Base-by-base conservation (phyloP, 176 grass and related monocot species). In the Musa beccarii region DNA sequence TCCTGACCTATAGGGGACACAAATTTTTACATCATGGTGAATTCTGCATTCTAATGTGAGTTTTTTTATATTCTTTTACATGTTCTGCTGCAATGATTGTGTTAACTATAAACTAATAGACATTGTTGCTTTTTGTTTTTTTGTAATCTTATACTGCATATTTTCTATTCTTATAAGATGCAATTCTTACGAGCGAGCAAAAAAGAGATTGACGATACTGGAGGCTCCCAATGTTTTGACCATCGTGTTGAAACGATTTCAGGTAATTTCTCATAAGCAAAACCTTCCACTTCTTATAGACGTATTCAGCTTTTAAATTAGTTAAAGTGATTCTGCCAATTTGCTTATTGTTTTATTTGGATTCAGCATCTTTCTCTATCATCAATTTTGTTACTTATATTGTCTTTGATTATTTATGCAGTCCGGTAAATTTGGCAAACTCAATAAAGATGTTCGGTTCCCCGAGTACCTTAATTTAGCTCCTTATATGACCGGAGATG, bases 391-490 rank as follows among this genome's bases (percentile, higher is more conserved):
- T 63, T 63, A 29, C 52, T 63, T 78, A 43, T 63, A 15, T 43
- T 43, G 34, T 43, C 34, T 8, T 61, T 83, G 51, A 65, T 68
- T 51, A 68, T 77, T 85, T 49, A 78, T 49, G 66, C 82, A 97
- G 94, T 87, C 88, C 71, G 94, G 94, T 79, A 86, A 89, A 43
- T 85, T 84, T 71, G 88, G 90, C 29, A 90, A 97, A 59, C 92
- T 90, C 67, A 90, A 77, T 19, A 97, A 97, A 77, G 72, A 66
- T 22, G 73, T 97, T 62, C 79, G 64, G 72, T 97, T 93, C 65
- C 80, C 75, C 2, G 82, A 93, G 86, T 43, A 81, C 71, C 81
- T 97, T 70, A 84, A 91, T 89, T 75, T 97, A 72, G 85, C 85
- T 13, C 56, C 64, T n/a, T 97, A 89, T 69, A 97, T 93, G 90